Percentiles rank a stretch among this genome's conserved stretches.
Conservation (phyloP, 2,329 filamentous ascomycete genomes). For the Sporothrix sp. region DNA sequence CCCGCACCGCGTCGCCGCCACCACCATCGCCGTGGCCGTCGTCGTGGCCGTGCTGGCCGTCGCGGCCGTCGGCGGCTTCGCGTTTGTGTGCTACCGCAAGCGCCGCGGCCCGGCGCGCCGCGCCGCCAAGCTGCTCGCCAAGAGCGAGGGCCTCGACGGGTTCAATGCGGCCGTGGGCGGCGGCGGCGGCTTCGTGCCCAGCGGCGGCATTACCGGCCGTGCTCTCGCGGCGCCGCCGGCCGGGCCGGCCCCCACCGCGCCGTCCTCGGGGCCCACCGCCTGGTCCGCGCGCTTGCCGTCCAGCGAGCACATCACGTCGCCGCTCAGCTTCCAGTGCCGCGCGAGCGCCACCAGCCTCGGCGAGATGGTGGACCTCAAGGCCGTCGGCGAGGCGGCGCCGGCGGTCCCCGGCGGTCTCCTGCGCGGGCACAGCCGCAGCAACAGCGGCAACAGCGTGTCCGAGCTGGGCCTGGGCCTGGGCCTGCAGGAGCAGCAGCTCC, state of each 20-base stretch:
- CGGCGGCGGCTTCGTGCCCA: conserved; percentile 6
- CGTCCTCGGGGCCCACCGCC: background rate
- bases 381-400: background rate
- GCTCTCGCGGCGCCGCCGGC: background rate
- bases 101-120: conserved; percentile 28
- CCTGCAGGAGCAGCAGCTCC: background rate
- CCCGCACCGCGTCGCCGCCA: conserved; percentile 24
- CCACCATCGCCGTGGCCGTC: conserved; percentile 36
- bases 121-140: conserved; percentile 22
- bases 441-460: background rate
- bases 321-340: conserved; percentile 11
- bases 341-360: background rate
- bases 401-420: background rate
- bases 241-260: background rate
- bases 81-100: conserved; percentile 38
- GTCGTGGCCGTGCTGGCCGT: conserved; percentile 31
- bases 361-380: background rate
- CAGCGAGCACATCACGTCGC: conserved; percentile 7
- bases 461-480: too few species aligned
- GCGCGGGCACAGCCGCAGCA: background rate
- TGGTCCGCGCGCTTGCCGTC: conserved; percentile 4
- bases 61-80: conserved; percentile 29
- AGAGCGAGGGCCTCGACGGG: background rate
- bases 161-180: conserved; percentile 4
- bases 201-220: background rate